A percentile compares a stretch with the other conserved stretches of the same genome.
These are phyloP conservation scores for Solanum hybrid DNA, from an alignment of 305 asterid species.

Conservation along the genomic window DNA sequence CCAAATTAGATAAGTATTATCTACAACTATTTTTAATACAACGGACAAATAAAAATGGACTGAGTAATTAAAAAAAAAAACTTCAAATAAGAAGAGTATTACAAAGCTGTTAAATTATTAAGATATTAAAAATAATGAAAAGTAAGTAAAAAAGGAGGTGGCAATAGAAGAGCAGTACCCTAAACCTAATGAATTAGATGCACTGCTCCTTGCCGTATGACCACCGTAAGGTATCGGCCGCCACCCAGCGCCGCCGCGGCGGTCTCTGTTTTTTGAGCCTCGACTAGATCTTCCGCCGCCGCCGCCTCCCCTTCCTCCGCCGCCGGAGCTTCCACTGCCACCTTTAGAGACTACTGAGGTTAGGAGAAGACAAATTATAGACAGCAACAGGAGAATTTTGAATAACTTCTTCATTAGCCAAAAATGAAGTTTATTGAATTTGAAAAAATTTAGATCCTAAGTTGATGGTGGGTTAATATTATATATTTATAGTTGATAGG, in stretches of 20 bases:
- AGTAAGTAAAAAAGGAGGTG: background rate
- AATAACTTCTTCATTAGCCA: constrained; percentile 14
- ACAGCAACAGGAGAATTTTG: constrained; percentile 17
- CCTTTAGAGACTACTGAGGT: constrained; percentile 19
- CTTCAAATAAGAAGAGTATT: background rate
- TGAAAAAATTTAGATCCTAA: background rate
- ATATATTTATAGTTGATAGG: background rate
- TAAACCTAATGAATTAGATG: background rate
- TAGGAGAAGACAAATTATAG: constrained; percentile 25
- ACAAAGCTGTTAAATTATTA: background rate
- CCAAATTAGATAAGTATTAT: too few species aligned
- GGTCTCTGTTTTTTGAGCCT: background rate
- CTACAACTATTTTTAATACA: too few species aligned
- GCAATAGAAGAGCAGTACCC: constrained; percentile 5
- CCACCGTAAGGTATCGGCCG: background rate
- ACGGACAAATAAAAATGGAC: background rate
- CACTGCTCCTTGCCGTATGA: background rate
- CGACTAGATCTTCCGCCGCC: background rate
- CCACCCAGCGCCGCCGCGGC: background rate
- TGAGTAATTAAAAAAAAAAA: too few species aligned
- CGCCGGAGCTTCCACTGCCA: constrained; percentile 4
- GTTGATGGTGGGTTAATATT: background rate
- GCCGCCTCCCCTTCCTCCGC: background rate
- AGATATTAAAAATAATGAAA: background rate
- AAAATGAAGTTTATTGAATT: background rate